These are phyloP conservation scores for Curvularia verruculosa DNA, from an alignment of 2,329 filamentous ascomycete genomes.

Conservation along the genomic window DNA sequence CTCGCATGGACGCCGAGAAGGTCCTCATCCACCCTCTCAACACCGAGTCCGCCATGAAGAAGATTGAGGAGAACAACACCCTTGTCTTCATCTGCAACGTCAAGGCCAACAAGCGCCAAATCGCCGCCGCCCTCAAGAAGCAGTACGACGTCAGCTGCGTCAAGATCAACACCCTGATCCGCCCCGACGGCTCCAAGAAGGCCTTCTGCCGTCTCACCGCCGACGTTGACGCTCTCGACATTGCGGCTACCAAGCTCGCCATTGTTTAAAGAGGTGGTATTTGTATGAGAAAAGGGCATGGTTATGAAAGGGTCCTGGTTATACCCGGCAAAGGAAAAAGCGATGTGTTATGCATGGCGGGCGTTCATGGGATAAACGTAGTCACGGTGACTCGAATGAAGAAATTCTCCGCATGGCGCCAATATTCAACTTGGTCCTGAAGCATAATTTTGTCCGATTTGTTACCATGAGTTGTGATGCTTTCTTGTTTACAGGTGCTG, in stretches of 20 bases:
- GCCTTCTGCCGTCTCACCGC: constrained; percentile 93
- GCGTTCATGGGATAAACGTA: constrained; percentile 46
- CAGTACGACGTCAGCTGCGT: constrained; percentile 97
- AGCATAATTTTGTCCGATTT: not conserved
- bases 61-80: constrained; percentile 99
- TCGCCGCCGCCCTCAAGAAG: constrained; percentile 98
- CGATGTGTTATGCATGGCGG: constrained; percentile 46
- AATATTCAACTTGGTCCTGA: constrained; percentile 20
- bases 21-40: constrained; percentile 96
- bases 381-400: constrained; percentile 48
- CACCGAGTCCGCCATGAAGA: constrained; percentile 99
- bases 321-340: constrained; percentile 43
- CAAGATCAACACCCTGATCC: constrained; percentile 99
- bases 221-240: constrained; percentile 98
- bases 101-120: constrained; percentile 97
- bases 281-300: constrained; percentile 28
- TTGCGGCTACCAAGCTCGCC: constrained; percentile 97
- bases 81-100: constrained; percentile 96
- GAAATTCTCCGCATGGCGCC: constrained; percentile 43
- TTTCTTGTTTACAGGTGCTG: not conserved
- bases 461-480: not conserved
- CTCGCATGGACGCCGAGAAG: constrained; percentile 96
- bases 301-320: constrained; percentile 37
- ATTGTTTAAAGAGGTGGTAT: constrained; percentile 74
- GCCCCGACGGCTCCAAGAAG: constrained; percentile 98